Evolutionary conservation across 2,329 filamentous ascomycete species (phyloP), one percentile per base, ranked within the genome.

Genomic region (Clonostachys sp.): DNA sequence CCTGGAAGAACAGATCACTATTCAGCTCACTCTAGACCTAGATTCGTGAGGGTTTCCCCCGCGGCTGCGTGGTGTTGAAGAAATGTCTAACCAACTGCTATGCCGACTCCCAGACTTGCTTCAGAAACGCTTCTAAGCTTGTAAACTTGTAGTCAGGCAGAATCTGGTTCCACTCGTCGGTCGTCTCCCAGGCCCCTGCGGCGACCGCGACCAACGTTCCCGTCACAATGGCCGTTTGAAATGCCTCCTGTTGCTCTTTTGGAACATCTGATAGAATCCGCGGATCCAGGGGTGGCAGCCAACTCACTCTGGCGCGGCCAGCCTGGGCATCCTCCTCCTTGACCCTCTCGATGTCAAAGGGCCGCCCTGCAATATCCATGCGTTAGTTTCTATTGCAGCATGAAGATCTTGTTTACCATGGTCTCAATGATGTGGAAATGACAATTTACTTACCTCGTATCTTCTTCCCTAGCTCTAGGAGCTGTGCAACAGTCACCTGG

Each of bases 91-190:
- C n/a, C n/a, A n/a, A n/a, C n/a, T n/a, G n/a, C n/a, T n/a, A n/a
- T n/a, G n/a, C n/a, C n/a, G n/a, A n/a, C n/a, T 42, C 34, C 46
- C 46, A 48, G 20, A 30, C 24, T 33, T 18, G 34, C 38, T 17
- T 41, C 18, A 76, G 50, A 50, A 75, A 75, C 10, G 68, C 66
- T 46, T 74, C 70, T 2, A 61, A 55, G 10, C 54, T 48, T 3
- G 57, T 66, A 44, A 77, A 77, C 47, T 67, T 48, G 39, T 70
- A 72, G 20, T 74, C 68, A 0, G 74, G 70, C 30, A 73, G 62
- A n/a, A 71, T 53, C 44, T 62, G 50, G 50, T 77, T 78, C 61
- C 64, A 74, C 50, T 74, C 70, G 36, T 66, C 64, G 14, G 68
- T 64, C 1, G 70, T 63, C 47, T 63, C 57, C 61, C 67, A 70